Evolutionary conservation across 2,329 filamentous ascomycete species (phyloP).

Genomic region (Cytospora mali): DNA sequence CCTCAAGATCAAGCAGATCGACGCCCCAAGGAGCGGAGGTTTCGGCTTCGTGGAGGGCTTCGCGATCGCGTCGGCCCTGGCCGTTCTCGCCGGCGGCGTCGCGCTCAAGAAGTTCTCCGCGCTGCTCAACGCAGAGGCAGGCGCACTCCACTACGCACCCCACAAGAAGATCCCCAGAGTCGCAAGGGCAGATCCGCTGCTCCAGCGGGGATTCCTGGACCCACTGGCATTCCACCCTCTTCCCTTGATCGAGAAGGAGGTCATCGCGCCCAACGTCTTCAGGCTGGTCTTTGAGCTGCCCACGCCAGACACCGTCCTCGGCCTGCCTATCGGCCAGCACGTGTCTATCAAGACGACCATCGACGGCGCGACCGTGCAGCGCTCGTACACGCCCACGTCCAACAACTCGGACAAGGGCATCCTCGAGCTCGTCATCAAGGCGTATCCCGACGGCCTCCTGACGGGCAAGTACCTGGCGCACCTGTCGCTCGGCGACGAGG

Average conservation of each 20-base stretch:
- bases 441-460: constrained; percentile 54
- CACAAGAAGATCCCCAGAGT: constrained; percentile 45
- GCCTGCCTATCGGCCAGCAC: constrained; percentile 60
- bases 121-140: constrained; percentile 38
- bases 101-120: constrained; percentile 37
- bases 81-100: constrained; percentile 38
- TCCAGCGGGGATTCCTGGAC: constrained; percentile 51
- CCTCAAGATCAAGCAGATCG: constrained; percentile 7
- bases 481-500: constrained; percentile 51
- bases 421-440: constrained; percentile 54
- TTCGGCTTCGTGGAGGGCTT: constrained; percentile 43
- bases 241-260: constrained; percentile 44
- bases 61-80: constrained; percentile 39
- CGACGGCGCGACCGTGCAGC: constrained; percentile 47
- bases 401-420: constrained; percentile 52
- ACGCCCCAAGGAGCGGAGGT: constrained; percentile 27
- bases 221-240: constrained; percentile 51
- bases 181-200: constrained; percentile 43
- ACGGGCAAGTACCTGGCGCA: constrained; percentile 51
- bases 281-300: constrained; percentile 53
- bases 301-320: constrained; percentile 46
- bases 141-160: constrained; percentile 40
- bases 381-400: constrained; percentile 58
- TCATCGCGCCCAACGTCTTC: constrained; percentile 48
- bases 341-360: constrained; percentile 54